phyloP scores from a whole-genome alignment of 1,139 yeast species.

The Blastobotrys persicus region DNA sequence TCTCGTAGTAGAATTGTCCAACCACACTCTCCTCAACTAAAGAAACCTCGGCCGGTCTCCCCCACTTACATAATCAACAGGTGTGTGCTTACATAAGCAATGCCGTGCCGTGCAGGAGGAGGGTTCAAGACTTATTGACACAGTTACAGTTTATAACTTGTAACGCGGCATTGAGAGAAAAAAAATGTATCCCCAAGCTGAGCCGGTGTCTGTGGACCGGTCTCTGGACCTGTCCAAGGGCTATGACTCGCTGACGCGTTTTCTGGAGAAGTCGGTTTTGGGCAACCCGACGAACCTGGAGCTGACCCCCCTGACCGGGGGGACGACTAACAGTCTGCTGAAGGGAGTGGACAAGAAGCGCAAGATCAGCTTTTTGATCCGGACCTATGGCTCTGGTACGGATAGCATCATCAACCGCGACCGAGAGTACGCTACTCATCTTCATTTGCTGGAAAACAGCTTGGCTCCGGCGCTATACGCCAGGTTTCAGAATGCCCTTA shows the following conservation, averaged over 20 bases:
- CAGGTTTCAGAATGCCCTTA: conserved; percentile 68
- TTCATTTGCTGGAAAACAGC: conserved; percentile 55
- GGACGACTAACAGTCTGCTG: conserved; percentile 73
- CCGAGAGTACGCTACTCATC: conserved; percentile 71
- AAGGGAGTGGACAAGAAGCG: conserved; percentile 41
- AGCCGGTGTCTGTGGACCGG: conserved; percentile 6
- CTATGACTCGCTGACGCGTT: conserved; percentile 12
- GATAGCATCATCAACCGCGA: conserved; percentile 70
- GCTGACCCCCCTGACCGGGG: conserved; percentile 58
- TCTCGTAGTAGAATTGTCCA: too few relatives aligned
- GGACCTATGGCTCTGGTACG: conserved; percentile 79
- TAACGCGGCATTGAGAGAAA: neutral
- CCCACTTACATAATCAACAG: too few relatives aligned
- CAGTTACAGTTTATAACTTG: neutral
- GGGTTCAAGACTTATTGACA: neutral
- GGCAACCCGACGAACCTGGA: conserved; percentile 18
- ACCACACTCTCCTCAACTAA: too few relatives aligned
- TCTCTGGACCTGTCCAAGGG: conserved; percentile 13
- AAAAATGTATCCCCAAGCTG: neutral
- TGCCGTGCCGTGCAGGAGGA: neutral
- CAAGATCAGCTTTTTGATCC: conserved; percentile 48
- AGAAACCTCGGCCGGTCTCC: too few relatives aligned
- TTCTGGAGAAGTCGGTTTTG: conserved; percentile 10
- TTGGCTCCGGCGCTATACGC: conserved; percentile 72
- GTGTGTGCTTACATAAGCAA: neutral